These are phyloP conservation scores for Pezicula neosporulosa DNA, from an alignment of 2,329 filamentous ascomycete species.

Conservation along the genomic window DNA sequence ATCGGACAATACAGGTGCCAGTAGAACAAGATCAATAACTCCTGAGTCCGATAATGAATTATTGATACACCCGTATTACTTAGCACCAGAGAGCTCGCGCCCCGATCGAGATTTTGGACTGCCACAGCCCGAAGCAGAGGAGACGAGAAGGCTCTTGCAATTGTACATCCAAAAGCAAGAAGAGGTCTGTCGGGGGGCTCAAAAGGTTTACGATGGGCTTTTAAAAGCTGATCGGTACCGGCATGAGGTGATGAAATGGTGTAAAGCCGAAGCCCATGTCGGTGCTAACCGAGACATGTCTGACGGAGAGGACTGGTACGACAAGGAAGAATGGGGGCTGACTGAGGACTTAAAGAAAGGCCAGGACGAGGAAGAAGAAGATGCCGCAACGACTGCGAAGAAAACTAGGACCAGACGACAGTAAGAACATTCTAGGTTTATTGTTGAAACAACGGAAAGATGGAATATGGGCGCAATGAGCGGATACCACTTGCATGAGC, in stretches of 20 bases:
- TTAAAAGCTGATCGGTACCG: constrained; percentile 70
- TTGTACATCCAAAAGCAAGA: constrained; percentile 84
- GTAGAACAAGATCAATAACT: constrained; percentile 28
- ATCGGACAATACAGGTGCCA: constrained; percentile 29
- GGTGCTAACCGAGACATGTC: constrained; percentile 68
- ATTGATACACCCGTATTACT: constrained; percentile 73
- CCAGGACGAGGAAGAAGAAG: constrained; percentile 79
- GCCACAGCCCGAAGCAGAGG: constrained; percentile 71
- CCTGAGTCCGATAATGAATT: constrained; percentile 44
- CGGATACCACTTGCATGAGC: no score
- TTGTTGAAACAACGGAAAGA: not conserved
- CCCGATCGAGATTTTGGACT: constrained; percentile 70
- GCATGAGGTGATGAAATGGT: constrained; percentile 68
- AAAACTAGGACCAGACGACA: constrained; percentile 42
- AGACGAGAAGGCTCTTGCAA: constrained; percentile 69
- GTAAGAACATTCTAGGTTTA: constrained; percentile 2
- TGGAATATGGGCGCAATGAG: no score
- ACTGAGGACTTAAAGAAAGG: constrained; percentile 76
- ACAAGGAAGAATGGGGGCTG: constrained; percentile 75
- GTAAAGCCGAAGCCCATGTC: constrained; percentile 73
- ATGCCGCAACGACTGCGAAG: constrained; percentile 46
- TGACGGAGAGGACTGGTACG: constrained; percentile 88
- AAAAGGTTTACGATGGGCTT: constrained; percentile 66
- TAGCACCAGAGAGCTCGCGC: constrained; percentile 57
- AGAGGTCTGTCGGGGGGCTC: constrained; percentile 70